phyloP scores from a whole-genome alignment of 169 alveolate species.

The Eimeria tenella region DNA sequence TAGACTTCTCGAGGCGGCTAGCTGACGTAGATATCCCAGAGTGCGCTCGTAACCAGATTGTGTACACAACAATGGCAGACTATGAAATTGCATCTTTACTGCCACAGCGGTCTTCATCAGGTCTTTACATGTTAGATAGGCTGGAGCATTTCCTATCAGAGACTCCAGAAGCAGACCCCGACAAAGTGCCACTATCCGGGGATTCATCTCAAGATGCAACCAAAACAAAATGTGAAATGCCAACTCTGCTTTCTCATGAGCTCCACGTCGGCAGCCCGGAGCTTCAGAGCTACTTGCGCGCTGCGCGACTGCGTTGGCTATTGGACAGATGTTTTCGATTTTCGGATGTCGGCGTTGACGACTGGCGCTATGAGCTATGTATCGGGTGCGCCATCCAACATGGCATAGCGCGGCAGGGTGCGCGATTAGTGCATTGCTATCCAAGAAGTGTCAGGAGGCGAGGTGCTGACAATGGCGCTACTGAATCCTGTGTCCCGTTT shows the following conservation, averaged over 20 bases:
- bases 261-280: constrained; percentile 72
- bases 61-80: constrained; percentile 33
- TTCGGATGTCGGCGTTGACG: constrained; percentile 35
- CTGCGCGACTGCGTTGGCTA: constrained; percentile 71
- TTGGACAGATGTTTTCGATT: constrained; percentile 74
- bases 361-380: constrained; percentile 77
- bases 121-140: constrained; percentile 19
- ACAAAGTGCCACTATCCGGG: neutral
- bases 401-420: no score
- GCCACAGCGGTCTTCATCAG: constrained; percentile 24
- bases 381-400: constrained; percentile 38
- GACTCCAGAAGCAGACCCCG: constrained; percentile 59
- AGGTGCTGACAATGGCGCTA: neutral
- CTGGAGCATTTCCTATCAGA: constrained; percentile 50
- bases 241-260: constrained; percentile 26
- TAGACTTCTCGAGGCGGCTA: constrained; percentile 48
- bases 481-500: neutral
- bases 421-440: no score
- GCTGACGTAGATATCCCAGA: constrained; percentile 4
- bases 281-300: constrained; percentile 64
- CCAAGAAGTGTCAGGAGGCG: neutral
- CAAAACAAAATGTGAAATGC: neutral
- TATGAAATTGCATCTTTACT: constrained; percentile 55
- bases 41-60: constrained; percentile 17
- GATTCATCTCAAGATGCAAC: neutral